Conservation (phyloP, 2,329 filamentous ascomycete genomes). For the Fusarium ambrosium region DNA sequence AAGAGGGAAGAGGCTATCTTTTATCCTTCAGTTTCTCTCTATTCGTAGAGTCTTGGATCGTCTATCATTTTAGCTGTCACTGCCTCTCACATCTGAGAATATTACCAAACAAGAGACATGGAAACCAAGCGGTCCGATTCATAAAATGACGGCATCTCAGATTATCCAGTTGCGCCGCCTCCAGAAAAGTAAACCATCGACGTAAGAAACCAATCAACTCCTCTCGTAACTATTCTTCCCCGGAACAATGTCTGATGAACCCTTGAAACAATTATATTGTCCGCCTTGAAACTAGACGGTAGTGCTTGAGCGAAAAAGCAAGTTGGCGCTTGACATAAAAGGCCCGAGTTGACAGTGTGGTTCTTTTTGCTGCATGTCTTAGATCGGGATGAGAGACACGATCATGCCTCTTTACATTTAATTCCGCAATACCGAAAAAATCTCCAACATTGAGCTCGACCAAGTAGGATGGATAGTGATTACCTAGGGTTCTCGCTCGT, state of each 20-base stretch:
- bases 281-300: background rate
- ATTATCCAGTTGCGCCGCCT: background rate
- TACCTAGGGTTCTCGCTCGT: no score
- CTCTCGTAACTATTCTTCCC: background rate
- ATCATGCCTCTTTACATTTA: background rate
- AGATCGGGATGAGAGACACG: background rate
- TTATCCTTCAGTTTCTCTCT: constrained; percentile 12
- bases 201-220: background rate
- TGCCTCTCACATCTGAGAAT: background rate
- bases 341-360: background rate
- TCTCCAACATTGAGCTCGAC: background rate
- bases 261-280: background rate
- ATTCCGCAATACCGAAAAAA: no score
- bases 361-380: background rate
- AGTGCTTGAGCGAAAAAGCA: background rate
- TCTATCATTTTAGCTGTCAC: background rate
- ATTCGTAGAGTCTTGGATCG: background rate
- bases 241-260: constrained; percentile 1
- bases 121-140: background rate
- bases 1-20: background rate
- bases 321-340: background rate
- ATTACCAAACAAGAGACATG: background rate
- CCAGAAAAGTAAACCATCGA: background rate
- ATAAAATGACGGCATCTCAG: background rate
- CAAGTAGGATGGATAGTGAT: background rate